phyloP scores from a whole-genome alignment of 2,329 filamentous ascomycete genomes.

The Phoma sp. region DNA sequence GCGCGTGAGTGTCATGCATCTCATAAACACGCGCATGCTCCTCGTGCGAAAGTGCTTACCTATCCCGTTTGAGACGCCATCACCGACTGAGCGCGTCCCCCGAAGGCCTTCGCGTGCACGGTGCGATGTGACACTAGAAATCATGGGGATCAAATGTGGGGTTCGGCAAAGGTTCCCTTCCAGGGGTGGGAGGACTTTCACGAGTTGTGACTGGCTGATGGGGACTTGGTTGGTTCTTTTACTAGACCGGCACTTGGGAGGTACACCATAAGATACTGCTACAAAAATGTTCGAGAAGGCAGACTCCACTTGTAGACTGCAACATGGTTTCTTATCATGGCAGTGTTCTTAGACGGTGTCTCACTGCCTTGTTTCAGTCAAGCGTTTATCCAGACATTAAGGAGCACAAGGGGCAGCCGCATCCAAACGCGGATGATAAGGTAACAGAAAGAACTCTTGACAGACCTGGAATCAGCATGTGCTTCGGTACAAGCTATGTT shows the following conservation, averaged over 20 bases:
- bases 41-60: conserved; percentile 1
- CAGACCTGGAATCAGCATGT: no score
- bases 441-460: no score
- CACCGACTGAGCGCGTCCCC: neutral
- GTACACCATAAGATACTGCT: neutral
- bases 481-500: neutral
- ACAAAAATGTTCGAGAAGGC: no score
- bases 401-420: no score
- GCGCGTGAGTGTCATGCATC: neutral
- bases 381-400: no score
- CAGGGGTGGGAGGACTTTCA: neutral
- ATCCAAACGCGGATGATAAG: no score
- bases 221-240: neutral
- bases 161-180: neutral
- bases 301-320: no score
- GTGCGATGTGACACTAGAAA: conserved; percentile 11
- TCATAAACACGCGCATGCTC: conserved; percentile 4
- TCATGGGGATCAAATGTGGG: conserved; percentile 5
- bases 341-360: no score
- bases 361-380: no score
- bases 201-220: neutral
- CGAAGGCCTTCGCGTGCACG: neutral
- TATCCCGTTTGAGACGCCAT: neutral
- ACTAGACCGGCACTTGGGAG: no score
- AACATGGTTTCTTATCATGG: no score